A percentile compares a stretch with the other conserved stretches of the same genome.
phyloP scores from a whole-genome alignment of 345 rosid genomes.

The Hibiscus syriacus region DNA sequence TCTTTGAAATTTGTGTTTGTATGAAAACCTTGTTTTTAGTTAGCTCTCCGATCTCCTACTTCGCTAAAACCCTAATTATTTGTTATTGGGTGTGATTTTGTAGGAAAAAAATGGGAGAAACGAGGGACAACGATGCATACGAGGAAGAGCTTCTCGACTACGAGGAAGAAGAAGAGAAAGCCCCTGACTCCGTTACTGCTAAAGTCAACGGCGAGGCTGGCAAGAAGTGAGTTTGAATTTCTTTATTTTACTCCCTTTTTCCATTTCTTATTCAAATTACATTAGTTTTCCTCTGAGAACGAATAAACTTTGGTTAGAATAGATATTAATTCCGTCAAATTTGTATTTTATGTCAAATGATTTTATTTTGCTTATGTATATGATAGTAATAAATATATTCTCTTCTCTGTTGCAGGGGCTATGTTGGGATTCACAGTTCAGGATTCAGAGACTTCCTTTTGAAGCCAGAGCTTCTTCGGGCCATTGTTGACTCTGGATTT shows the following conservation, averaged over 20 bases:
- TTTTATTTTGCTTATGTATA: neutral
- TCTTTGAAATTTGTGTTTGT: neutral
- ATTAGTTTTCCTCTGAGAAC: neutral
- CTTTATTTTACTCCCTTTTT: no score
- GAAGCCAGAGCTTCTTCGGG: slow-evolving; percentile 99
- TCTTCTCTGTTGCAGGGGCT: slow-evolving; percentile 45
- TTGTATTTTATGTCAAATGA: neutral
- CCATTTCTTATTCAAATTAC: neutral
- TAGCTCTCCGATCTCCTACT: neutral
- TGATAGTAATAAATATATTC: neutral
- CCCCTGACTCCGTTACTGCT: slow-evolving; percentile 49
- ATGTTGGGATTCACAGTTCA: slow-evolving; percentile 98
- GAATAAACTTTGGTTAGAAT: neutral
- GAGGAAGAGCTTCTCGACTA: slow-evolving; percentile 99
- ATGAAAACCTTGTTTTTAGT: neutral
- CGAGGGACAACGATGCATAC: slow-evolving; percentile 87
- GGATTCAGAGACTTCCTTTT: slow-evolving; percentile 99
- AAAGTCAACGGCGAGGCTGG: slow-evolving; percentile 84
- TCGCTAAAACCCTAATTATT: neutral
- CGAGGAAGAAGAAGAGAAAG: slow-evolving; percentile 94
- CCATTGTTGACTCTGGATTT: slow-evolving; percentile 96
- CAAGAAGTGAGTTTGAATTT: slow-evolving; percentile 55
- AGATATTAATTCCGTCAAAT: neutral
- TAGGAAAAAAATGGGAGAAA: slow-evolving; percentile 66
- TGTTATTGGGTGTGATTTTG: neutral